These are phyloP conservation scores for Aphanomyces astaci DNA, from an alignment of 352 stramenopile genomes.

Conservation along the genomic window DNA sequence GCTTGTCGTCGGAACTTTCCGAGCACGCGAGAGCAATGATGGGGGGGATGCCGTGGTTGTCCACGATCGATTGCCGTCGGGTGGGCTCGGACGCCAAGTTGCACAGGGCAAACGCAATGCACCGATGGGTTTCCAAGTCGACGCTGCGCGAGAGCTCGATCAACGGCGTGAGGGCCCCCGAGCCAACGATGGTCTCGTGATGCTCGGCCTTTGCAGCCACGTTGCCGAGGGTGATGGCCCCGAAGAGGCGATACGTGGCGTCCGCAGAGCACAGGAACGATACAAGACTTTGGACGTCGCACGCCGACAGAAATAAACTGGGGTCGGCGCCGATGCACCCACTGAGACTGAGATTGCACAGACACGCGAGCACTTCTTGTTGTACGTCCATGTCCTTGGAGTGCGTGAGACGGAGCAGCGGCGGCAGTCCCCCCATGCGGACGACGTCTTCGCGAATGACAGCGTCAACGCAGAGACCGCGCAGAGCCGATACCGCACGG, in stretches of 20 bases:
- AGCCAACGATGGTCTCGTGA: conserved; percentile 73
- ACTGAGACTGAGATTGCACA: conserved; percentile 96
- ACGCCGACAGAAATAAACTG: conserved; percentile 81
- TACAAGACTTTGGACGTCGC: conserved; percentile 88
- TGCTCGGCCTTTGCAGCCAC: conserved; percentile 75
- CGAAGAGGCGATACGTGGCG: conserved; percentile 93
- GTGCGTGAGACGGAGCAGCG: conserved; percentile 84
- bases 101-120: conserved; percentile 94
- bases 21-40: conserved; percentile 93
- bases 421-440: conserved; percentile 67
- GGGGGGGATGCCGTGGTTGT: conserved; percentile 83
- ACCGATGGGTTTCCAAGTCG: conserved; percentile 92
- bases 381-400: conserved; percentile 92
- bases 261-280: conserved; percentile 93
- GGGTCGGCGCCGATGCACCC: conserved; percentile 90
- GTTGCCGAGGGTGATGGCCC: conserved; percentile 93
- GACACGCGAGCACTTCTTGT: conserved; percentile 90
- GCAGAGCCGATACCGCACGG: conserved; percentile 82
- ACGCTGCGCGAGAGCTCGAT: conserved; percentile 88
- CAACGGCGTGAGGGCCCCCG: conserved; percentile 84
- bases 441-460: conserved; percentile 86
- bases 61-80: conserved; percentile 86
- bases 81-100: conserved; percentile 88
- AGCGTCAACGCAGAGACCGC: conserved; percentile 87
- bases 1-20: conserved; percentile 81